A percentile compares a stretch with the other conserved stretches of the same genome.
Evolutionary conservation across 2,329 filamentous ascomycete species (phyloP).

Genomic region (Trichoderma sp.): DNA sequence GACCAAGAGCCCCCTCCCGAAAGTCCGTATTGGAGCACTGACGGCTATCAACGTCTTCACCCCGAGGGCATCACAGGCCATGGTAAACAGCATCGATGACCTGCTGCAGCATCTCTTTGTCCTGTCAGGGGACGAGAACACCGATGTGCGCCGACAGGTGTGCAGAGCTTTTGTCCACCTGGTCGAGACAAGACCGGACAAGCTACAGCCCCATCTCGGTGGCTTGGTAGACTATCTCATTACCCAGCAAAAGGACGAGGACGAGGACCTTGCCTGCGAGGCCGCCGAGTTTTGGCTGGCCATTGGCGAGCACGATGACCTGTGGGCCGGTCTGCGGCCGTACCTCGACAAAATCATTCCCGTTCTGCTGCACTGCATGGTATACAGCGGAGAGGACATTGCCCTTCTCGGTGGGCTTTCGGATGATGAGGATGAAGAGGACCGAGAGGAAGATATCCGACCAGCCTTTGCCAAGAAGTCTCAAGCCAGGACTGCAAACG

Average conservation of each 20-base stretch:
- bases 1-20: conserved; percentile 70
- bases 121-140: conserved; percentile 70
- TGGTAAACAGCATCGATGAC: conserved; percentile 75
- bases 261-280: conserved; percentile 87
- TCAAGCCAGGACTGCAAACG: conserved; percentile 56
- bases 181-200: conserved; percentile 85
- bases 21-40: conserved; percentile 76
- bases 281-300: conserved; percentile 98
- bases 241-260: conserved; percentile 79
- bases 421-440: conserved; percentile 88
- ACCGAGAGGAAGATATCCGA: conserved; percentile 86
- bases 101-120: conserved; percentile 81
- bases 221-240: conserved; percentile 93
- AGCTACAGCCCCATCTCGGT: conserved; percentile 81
- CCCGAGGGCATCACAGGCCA: conserved; percentile 75
- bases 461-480: conserved; percentile 79
- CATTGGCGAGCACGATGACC: conserved; percentile 78
- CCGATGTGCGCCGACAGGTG: conserved; percentile 86
- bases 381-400: conserved; percentile 94
- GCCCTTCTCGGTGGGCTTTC: conserved; percentile 77
- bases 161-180: conserved; percentile 91
- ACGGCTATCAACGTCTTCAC: conserved; percentile 90
- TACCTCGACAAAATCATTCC: conserved; percentile 84
- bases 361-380: conserved; percentile 88
- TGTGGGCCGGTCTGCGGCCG: conserved; percentile 73